Evolutionary conservation across 306 rosid genomes (phyloP), one percentile per base, ranked within the genome.

Genomic region (Corylus avellana): DNA sequence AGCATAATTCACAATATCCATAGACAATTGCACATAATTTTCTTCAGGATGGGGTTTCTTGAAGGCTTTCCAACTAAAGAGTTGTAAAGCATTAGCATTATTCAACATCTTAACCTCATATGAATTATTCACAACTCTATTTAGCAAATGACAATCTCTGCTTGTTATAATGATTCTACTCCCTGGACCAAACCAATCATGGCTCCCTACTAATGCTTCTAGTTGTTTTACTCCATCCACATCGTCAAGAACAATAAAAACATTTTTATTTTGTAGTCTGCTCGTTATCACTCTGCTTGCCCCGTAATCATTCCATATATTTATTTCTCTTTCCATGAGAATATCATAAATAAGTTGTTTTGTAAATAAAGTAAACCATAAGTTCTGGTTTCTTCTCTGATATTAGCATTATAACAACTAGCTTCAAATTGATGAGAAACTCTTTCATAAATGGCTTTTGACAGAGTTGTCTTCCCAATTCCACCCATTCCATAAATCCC

Each of bases 401-500:
- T 58, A 56, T 3, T 1, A 18, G 12, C 9, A 56, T n/a, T 56
- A 22, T 59, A 78, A 44, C 82, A 69, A 20, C 62, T 71, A n/a
- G 49, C 39, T 27, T 69, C 66, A 35, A 79, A 79, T 7, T 50
- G 54, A 32, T 1, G 2, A 8, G 7, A 14, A 37, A 70, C 61
- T 57, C 13, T 78, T n/a, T 70, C 1, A n/a, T 70, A 78, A 54
- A 78, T 17, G 8, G 4, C 61, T 70, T 32, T 46, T 0, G 81
- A 55, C 3, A 53, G 63, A 57, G 76, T 57, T 44, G 75, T 68
- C 42, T 82, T 82, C 0, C 80, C 80, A 25, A 62, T 18, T 6
- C 79, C 72, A 0, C 79, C 79, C 72, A 75, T 75, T 3, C 85
- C 85, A 71, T 1, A 32, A 54, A 82, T 82, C 3, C 85, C 85